Evolutionary conservation across 2,329 filamentous ascomycete species (phyloP).

Genomic region (Acrocalymma vagum): DNA sequence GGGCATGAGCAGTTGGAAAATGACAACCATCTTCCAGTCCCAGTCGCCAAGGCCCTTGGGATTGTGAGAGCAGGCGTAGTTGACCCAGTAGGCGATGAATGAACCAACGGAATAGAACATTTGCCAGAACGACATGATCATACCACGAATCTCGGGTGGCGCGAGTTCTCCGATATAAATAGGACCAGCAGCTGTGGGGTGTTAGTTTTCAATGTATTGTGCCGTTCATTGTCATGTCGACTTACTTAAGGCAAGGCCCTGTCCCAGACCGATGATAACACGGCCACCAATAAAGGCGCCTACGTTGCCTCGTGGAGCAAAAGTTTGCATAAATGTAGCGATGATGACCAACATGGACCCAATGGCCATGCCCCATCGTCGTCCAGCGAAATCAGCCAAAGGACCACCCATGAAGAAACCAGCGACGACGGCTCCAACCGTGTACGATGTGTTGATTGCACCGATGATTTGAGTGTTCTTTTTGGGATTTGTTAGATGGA

Average conservation of each 20-base stretch:
- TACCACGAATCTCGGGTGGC: constrained; percentile 70
- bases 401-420: constrained; percentile 76
- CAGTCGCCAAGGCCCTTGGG: constrained; percentile 68
- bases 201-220: not conserved
- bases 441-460: constrained; percentile 73
- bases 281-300: constrained; percentile 74
- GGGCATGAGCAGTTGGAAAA: constrained; percentile 76
- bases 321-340: constrained; percentile 74
- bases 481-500: not conserved
- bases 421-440: constrained; percentile 73
- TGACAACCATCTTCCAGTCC: constrained; percentile 78
- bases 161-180: constrained; percentile 77
- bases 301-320: constrained; percentile 65
- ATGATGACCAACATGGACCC: constrained; percentile 72
- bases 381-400: constrained; percentile 67
- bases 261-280: constrained; percentile 74
- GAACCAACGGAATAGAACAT: constrained; percentile 71
- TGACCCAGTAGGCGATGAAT: constrained; percentile 71
- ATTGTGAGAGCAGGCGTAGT: constrained; percentile 68
- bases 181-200: constrained; percentile 65
- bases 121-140: constrained; percentile 76
- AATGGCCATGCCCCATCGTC: constrained; percentile 70
- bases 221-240: too few species aligned
- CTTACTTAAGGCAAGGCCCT: constrained; percentile 71
- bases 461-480: constrained; percentile 57